Conservation (phyloP, 495 filamentous ascomycete genomes). For the Aspergillus ostianus region DNA sequence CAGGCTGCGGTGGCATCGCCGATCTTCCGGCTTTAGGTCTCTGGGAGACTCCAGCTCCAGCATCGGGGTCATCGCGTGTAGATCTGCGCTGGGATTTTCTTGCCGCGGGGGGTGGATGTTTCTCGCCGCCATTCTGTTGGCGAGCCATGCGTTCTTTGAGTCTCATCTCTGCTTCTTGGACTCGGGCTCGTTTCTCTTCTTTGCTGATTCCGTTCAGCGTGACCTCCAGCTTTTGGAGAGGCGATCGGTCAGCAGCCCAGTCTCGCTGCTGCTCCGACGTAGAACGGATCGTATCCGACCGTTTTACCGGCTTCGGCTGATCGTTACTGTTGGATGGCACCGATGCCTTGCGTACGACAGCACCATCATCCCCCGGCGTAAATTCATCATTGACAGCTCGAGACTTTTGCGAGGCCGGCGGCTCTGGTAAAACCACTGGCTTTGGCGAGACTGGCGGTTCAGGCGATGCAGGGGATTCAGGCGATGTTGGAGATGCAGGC, state of each 20-base stretch:
- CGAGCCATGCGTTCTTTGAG: conserved; percentile 49
- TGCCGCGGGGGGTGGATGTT: conserved; percentile 13
- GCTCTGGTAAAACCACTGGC: not conserved
- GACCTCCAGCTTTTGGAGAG: conserved; percentile 86
- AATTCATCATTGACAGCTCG: not conserved
- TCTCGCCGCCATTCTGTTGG: conserved; percentile 28
- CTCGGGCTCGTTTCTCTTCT: conserved; percentile 79
- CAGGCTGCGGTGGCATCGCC: conserved; percentile 1
- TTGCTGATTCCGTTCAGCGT: conserved; percentile 87
- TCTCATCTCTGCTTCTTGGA: conserved; percentile 72
- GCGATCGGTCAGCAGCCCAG: conserved; percentile 78
- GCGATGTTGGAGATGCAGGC: too few relatives aligned
- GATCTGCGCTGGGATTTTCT: conserved; percentile 4
- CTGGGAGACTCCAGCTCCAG: not conserved
- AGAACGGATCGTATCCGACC: conserved; percentile 40
- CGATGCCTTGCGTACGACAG: not conserved
- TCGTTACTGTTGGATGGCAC: conserved; percentile 9
- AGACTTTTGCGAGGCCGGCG: not conserved
- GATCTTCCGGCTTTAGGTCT: not conserved
- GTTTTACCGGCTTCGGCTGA: conserved; percentile 24
- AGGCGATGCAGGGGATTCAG: not conserved
- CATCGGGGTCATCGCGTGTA: not conserved
- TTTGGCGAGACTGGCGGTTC: not conserved
- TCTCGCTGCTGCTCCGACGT: conserved; percentile 33
- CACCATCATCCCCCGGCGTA: not conserved